Conservation (phyloP, 2,329 filamentous ascomycete genomes). For the Fusarium staphyleae region DNA sequence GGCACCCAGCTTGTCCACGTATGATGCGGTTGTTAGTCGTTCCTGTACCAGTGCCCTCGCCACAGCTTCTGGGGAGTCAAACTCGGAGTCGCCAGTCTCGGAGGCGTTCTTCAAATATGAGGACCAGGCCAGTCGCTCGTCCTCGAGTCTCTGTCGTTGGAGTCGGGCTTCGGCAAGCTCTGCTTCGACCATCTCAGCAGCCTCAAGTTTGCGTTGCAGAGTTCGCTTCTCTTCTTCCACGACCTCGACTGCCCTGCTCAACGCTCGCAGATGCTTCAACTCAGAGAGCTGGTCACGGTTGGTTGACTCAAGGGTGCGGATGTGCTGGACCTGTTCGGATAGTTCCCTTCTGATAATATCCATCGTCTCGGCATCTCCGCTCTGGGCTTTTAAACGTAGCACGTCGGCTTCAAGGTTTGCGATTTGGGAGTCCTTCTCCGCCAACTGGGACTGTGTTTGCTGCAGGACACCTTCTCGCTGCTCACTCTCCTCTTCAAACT, state of each 20-base stretch:
- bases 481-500: conserved; percentile 65
- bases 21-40: conserved; percentile 76
- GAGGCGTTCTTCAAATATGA: conserved; percentile 78
- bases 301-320: conserved; percentile 79
- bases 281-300: conserved; percentile 83
- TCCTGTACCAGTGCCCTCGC: conserved; percentile 85
- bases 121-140: conserved; percentile 87
- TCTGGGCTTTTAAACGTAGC: conserved; percentile 82
- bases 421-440: conserved; percentile 72
- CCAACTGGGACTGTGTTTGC: conserved; percentile 69
- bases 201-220: conserved; percentile 77
- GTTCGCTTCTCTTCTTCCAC: conserved; percentile 94
- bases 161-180: conserved; percentile 82
- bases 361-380: conserved; percentile 85
- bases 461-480: conserved; percentile 64
- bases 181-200: conserved; percentile 75
- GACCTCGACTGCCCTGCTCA: conserved; percentile 87
- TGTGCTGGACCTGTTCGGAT: conserved; percentile 90
- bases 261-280: conserved; percentile 79
- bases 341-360: conserved; percentile 86
- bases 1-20: conserved; percentile 81
- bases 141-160: conserved; percentile 85
- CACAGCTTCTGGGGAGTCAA: conserved; percentile 87
- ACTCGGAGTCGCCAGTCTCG: conserved; percentile 70
- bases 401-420: conserved; percentile 84